Percentiles rank a stretch among this genome's conserved stretches.
phyloP scores from a whole-genome alignment of 306 rosid genomes.

The Corylus heterophylla region DNA sequence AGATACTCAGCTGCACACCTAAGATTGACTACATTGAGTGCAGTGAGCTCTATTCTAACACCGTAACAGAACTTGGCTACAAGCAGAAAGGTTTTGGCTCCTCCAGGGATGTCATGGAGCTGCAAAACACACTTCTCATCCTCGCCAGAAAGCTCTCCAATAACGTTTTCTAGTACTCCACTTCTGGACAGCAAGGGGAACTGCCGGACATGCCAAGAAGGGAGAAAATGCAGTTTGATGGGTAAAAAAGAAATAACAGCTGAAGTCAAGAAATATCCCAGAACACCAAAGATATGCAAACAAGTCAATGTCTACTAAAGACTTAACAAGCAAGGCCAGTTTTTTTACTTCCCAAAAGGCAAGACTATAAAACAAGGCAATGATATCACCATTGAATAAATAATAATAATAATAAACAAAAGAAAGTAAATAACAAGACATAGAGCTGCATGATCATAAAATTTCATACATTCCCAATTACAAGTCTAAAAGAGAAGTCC shows the following conservation, averaged over 20 bases:
- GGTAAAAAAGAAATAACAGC: slow-evolving; percentile 6
- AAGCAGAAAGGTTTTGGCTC: slow-evolving; percentile 65
- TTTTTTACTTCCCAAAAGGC: background rate
- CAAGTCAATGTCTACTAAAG: background rate
- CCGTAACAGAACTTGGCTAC: slow-evolving; percentile 84
- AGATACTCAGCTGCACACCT: slow-evolving; percentile 83
- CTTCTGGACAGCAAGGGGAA: slow-evolving; percentile 89
- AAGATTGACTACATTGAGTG: slow-evolving; percentile 60
- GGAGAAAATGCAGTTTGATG: slow-evolving; percentile 7
- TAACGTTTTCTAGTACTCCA: slow-evolving; percentile 54
- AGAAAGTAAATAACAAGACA: background rate
- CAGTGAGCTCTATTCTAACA: slow-evolving; percentile 73
- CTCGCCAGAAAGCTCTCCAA: slow-evolving; percentile 48
- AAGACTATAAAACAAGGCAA: background rate
- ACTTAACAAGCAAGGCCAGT: background rate
- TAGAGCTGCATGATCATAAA: background rate
- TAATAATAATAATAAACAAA: background rate
- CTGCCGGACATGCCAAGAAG: slow-evolving; percentile 39
- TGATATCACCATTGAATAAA: background rate
- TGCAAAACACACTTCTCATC: slow-evolving; percentile 56
- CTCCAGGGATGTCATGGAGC: slow-evolving; percentile 82
- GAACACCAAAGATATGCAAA: background rate
- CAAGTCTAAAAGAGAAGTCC: background rate
- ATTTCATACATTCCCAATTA: background rate
- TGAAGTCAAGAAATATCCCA: background rate